A percentile compares a stretch with the other conserved stretches of the same genome.
phyloP scores from a whole-genome alignment of 441 rosid species.

The Populus hybrid region DNA sequence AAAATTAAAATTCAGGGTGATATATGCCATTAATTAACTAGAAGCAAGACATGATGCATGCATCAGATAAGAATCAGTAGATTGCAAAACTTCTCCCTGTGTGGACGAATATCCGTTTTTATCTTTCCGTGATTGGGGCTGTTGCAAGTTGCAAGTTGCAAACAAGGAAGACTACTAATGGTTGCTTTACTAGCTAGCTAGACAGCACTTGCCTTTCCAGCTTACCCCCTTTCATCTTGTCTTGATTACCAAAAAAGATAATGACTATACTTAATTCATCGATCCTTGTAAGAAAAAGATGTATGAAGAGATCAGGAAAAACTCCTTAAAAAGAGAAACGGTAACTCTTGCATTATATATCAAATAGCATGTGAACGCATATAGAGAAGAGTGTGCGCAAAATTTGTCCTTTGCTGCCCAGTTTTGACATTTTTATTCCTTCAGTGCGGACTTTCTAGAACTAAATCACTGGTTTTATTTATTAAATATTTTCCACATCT shows the following conservation, averaged over 20 bases:
- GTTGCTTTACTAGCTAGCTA: background rate
- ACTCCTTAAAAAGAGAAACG: background rate
- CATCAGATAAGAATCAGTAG: background rate
- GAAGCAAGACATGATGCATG: background rate
- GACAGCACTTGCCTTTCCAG: background rate
- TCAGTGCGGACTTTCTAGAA: background rate
- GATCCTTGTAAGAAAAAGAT: background rate
- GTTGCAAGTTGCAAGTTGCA: background rate
- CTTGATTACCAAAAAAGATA: background rate
- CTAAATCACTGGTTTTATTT: background rate
- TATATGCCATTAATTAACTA: background rate
- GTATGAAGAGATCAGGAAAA: background rate
- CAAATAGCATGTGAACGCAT: background rate
- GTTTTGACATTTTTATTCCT: background rate
- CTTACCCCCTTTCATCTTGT: background rate
- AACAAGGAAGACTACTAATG: background rate
- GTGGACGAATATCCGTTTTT: background rate
- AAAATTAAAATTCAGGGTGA: background rate
- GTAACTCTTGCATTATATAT: too few relatives aligned
- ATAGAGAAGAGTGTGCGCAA: background rate
- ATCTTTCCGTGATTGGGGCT: background rate
- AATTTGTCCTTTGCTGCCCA: background rate
- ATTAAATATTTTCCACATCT: background rate
- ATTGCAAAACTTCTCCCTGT: background rate
- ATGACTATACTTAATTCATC: background rate